A percentile compares a stretch with the other conserved stretches of the same genome.
These are phyloP conservation scores for Citrus medica DNA, from an alignment of 345 rosid genomes.

Conservation along the genomic window DNA sequence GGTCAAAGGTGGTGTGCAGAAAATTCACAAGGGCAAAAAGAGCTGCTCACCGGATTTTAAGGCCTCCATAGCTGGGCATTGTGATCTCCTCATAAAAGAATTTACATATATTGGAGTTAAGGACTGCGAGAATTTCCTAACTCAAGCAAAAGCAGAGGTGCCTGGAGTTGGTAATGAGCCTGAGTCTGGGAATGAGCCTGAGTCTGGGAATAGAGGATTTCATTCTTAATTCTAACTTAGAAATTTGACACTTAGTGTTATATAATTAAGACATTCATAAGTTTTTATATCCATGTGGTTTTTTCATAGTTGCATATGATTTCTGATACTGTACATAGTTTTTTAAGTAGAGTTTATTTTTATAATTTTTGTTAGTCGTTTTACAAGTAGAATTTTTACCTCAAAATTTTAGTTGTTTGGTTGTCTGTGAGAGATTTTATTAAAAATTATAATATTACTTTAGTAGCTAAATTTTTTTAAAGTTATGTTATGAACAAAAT, in stretches of 20 bases:
- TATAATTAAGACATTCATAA: conserved; percentile 1
- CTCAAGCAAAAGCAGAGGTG: conserved; percentile 4
- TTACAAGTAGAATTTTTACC: too few species aligned
- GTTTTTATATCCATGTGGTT: conserved; percentile 13
- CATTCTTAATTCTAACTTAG: conserved; percentile 17
- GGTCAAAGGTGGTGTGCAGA: conserved; percentile 55
- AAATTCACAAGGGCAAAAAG: conserved; percentile 40
- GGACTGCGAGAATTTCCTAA: conserved; percentile 34
- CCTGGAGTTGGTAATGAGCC: neutral
- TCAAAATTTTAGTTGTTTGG: too few species aligned
- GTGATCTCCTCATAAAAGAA: conserved; percentile 42
- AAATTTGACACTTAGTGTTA: neutral
- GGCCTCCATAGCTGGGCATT: conserved; percentile 30
- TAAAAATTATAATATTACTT: too few species aligned
- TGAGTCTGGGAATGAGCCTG: conserved; percentile 3
- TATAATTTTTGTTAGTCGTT: too few species aligned
- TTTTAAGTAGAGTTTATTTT: too few species aligned
- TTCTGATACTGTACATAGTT: conserved; percentile 16
- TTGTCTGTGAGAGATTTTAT: too few species aligned
- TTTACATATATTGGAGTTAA: conserved; percentile 47
- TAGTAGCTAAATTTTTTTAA: too few species aligned
- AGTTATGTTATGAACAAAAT: too few species aligned
- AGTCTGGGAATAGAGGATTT: conserved; percentile 5
- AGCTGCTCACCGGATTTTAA: conserved; percentile 43
- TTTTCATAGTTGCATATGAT: neutral